Evolutionary conservation across 1,139 yeast species (phyloP).

Genomic region (Saccharomycopsis hybrid): DNA sequence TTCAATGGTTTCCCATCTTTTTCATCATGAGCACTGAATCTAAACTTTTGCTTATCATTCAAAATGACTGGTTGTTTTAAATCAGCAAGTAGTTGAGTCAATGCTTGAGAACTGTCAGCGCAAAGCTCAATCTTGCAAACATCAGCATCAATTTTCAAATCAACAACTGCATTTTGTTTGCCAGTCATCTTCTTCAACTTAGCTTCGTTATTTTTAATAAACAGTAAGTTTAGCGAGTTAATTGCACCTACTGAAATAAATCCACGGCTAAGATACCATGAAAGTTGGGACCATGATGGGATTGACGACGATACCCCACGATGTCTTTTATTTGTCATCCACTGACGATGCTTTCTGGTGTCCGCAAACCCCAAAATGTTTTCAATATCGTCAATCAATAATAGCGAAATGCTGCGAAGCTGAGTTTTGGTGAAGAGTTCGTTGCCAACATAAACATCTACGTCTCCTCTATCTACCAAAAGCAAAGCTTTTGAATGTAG

Average conservation of each 20-base stretch:
- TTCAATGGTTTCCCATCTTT: slow-evolving; percentile 5
- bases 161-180: slow-evolving; percentile 31
- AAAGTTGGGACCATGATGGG: slow-evolving; percentile 31
- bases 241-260: slow-evolving; percentile 41
- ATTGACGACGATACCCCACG: background rate
- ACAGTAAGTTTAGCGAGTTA: slow-evolving; percentile 32
- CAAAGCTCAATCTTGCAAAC: slow-evolving; percentile 54
- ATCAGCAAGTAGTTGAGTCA: slow-evolving; percentile 62
- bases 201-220: slow-evolving; percentile 30
- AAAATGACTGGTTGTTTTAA: slow-evolving; percentile 61
- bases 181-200: slow-evolving; percentile 15
- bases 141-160: slow-evolving; percentile 45
- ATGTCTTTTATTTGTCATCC: slow-evolving; percentile 21
- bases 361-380: slow-evolving; percentile 29
- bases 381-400: slow-evolving; percentile 52
- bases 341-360: slow-evolving; percentile 23
- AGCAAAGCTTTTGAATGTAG: slow-evolving; percentile 47
- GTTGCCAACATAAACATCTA: slow-evolving; percentile 36
- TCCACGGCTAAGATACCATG: slow-evolving; percentile 35
- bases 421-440: slow-evolving; percentile 39
- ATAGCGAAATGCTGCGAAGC: slow-evolving; percentile 38
- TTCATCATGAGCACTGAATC: slow-evolving; percentile 40
- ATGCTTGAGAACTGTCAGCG: slow-evolving; percentile 77
- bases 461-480: slow-evolving; percentile 44
- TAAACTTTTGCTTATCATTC: slow-evolving; percentile 47